These are phyloP conservation scores for Citrus unshiu DNA, from an alignment of 345 rosid species.

Conservation along the genomic window DNA sequence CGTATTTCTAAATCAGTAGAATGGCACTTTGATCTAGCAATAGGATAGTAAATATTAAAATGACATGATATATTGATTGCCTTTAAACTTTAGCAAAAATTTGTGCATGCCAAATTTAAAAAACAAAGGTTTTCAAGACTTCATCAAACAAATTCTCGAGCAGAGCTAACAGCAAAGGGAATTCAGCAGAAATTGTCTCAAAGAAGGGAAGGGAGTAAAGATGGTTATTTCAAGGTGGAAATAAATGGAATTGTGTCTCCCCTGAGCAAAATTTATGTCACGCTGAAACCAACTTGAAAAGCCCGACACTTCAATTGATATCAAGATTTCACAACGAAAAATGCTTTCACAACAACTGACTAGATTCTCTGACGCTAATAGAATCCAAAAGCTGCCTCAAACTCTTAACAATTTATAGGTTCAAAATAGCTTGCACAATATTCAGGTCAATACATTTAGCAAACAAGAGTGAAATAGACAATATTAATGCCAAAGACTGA, in stretches of 20 bases:
- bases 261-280: background rate
- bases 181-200: background rate
- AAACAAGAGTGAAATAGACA: background rate
- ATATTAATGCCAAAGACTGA: background rate
- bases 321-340: background rate
- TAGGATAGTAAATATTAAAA: background rate
- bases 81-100: background rate
- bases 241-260: background rate
- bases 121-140: background rate
- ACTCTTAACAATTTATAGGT: background rate
- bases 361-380: background rate
- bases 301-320: background rate
- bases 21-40: background rate
- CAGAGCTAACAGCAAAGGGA: background rate
- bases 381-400: background rate
- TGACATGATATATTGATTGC: background rate
- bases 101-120: background rate
- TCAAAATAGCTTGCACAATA: background rate
- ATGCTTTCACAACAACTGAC: background rate
- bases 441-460: background rate
- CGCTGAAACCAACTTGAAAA: background rate
- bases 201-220: background rate
- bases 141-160: background rate
- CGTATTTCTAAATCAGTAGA: background rate
- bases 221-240: background rate